These are phyloP conservation scores for Malassezia cuniculi DNA, from an alignment of 1,284 basidiomycete genomes.

Conservation along the genomic window DNA sequence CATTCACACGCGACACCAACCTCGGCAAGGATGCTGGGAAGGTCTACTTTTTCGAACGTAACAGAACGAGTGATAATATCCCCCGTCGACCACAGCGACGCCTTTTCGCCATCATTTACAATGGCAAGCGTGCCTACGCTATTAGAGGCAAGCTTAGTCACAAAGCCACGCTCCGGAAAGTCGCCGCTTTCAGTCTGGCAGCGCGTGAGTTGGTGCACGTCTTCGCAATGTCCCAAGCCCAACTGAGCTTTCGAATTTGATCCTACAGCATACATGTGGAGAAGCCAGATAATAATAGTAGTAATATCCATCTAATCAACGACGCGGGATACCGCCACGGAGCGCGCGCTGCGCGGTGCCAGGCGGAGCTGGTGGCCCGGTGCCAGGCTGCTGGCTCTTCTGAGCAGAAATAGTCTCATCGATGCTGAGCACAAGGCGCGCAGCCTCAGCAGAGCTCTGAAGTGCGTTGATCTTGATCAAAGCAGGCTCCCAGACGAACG, in stretches of 20 bases:
- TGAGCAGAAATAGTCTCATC: conserved; percentile 43
- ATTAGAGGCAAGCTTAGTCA: too few relatives aligned
- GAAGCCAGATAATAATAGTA: not conserved
- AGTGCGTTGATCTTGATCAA: conserved; percentile 92
- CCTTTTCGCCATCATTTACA: too few relatives aligned
- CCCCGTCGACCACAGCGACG: too few relatives aligned
- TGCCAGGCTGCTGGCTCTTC: conserved; percentile 23
- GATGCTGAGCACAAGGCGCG: conserved; percentile 61
- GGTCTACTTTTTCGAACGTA: too few relatives aligned
- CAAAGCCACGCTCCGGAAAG: too few relatives aligned
- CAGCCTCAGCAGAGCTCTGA: conserved; percentile 85
- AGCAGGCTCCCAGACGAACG: conserved; percentile 96
- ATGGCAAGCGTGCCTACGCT: too few relatives aligned
- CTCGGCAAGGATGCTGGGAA: too few relatives aligned
- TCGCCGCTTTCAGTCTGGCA: too few relatives aligned
- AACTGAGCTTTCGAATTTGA: conserved; percentile 12
- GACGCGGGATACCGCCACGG: conserved; percentile 17
- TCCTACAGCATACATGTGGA: conserved; percentile 3
- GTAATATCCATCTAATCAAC: conserved; percentile 3
- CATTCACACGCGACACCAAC: too few relatives aligned
- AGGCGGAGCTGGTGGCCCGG: conserved; percentile 28
- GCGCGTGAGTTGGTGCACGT: not conserved
- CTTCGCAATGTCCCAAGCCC: conserved; percentile 9
- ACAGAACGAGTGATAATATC: too few relatives aligned
- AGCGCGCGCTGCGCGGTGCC: conserved; percentile 41